Percentiles rank a stretch among this genome's conserved stretches.
phyloP scores from a whole-genome alignment of 2,329 filamentous ascomycete genomes.

The Phyllosticta citribraziliensis region DNA sequence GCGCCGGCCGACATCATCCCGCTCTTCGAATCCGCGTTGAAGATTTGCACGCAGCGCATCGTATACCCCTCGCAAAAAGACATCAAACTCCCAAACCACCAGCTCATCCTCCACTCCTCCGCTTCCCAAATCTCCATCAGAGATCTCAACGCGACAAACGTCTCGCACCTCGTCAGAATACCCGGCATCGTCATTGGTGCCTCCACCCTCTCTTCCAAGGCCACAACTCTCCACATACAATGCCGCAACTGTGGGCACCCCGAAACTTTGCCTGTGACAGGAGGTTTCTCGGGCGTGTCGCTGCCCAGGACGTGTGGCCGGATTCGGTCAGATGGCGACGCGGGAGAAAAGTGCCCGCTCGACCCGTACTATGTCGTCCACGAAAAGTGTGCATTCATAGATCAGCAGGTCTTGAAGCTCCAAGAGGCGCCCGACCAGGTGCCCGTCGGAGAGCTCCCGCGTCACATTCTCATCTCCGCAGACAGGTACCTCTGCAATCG shows the following conservation, averaged over 20 bases:
- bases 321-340: conserved; percentile 53
- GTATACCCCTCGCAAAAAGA: conserved; percentile 67
- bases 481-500: conserved; percentile 92
- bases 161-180: conserved; percentile 89
- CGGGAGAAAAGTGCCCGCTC: conserved; percentile 67
- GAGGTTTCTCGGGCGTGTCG: conserved; percentile 79
- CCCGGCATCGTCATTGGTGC: conserved; percentile 97
- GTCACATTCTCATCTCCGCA: conserved; percentile 92
- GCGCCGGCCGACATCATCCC: conserved; percentile 91
- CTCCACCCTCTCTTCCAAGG: conserved; percentile 93
- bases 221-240: conserved; percentile 74
- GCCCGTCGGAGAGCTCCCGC: conserved; percentile 86
- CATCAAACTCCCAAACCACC: conserved; percentile 73
- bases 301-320: conserved; percentile 72
- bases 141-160: conserved; percentile 83
- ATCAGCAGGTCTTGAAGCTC: conserved; percentile 95
- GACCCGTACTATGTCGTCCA: conserved; percentile 96
- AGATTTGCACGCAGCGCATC: conserved; percentile 85
- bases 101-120: conserved; percentile 87
- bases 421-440: conserved; percentile 97
- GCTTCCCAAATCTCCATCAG: conserved; percentile 88
- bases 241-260: conserved; percentile 76
- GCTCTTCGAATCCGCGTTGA: conserved; percentile 81
- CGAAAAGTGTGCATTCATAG: conserved; percentile 88
- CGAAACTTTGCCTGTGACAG: conserved; percentile 61